Percentiles rank a stretch among this genome's conserved stretches.
These are phyloP conservation scores for Dendrobium officinale DNA, from an alignment of 106 monocot species.

Conservation along the genomic window DNA sequence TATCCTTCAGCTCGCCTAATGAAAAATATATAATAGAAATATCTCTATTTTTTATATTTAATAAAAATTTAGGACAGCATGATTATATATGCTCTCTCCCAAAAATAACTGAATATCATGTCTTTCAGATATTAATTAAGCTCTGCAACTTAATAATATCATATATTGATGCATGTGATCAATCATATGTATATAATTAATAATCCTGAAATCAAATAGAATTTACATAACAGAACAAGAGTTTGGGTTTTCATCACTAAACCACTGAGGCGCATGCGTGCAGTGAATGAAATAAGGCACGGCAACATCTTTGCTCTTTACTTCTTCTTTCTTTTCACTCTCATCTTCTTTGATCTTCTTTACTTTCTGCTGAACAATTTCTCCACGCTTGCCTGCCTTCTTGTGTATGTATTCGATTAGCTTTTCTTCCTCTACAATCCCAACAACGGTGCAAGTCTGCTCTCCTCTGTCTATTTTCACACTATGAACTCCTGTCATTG, in stretches of 20 bases:
- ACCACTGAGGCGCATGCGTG: conserved; percentile 37
- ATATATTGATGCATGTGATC: too few species aligned
- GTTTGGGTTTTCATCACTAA: conserved; percentile 59
- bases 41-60: too few species aligned
- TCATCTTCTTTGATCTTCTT: background rate
- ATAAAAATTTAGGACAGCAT: too few species aligned
- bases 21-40: too few species aligned
- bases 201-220: background rate
- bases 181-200: background rate
- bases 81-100: too few species aligned
- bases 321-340: background rate
- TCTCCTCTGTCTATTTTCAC: conserved; percentile 18
- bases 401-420: conserved; percentile 19
- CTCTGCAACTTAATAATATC: too few species aligned
- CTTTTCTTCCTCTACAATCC: conserved; percentile 12
- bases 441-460: conserved; percentile 13
- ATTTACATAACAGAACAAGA: conserved; percentile 33
- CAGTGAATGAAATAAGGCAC: conserved; percentile 27
- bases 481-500: conserved; percentile 19
- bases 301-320: conserved; percentile 8
- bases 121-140: too few species aligned
- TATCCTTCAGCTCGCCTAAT: too few species aligned
- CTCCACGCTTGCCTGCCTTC: conserved; percentile 10
- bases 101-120: too few species aligned
- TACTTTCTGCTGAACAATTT: conserved; percentile 9